A percentile compares a stretch with the other conserved stretches of the same genome.
Conservation (phyloP, 352 stramenopile species). For the Globisporangium recalcitrans region DNA sequence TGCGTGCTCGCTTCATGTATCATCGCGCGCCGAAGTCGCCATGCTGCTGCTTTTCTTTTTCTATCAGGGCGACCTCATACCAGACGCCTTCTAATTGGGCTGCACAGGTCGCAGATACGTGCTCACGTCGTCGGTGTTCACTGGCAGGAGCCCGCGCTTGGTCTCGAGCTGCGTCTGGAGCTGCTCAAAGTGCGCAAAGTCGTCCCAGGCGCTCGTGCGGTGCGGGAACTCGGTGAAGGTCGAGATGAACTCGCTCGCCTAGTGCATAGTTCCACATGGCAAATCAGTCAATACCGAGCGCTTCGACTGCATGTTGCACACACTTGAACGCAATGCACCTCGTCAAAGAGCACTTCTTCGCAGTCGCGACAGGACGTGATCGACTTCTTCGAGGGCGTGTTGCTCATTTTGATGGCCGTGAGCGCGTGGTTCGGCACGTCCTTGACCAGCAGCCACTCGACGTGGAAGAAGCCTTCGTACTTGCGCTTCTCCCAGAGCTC, state of each 20-base stretch:
- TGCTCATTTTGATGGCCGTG: slow-evolving; percentile 72
- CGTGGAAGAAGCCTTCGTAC: slow-evolving; percentile 74
- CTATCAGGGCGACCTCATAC: background rate
- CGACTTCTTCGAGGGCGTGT: slow-evolving; percentile 73
- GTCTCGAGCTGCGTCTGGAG: slow-evolving; percentile 45
- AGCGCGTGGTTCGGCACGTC: slow-evolving; percentile 81
- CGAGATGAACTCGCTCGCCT: slow-evolving; percentile 67
- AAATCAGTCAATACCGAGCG: background rate
- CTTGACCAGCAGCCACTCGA: slow-evolving; percentile 83
- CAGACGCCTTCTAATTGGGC: background rate
- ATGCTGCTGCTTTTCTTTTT: too few species aligned
- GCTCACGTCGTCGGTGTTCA: background rate
- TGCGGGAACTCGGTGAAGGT: slow-evolving; percentile 51
- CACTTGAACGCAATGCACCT: slow-evolving; percentile 28
- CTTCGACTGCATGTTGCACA: background rate
- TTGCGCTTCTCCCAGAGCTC: slow-evolving; percentile 79
- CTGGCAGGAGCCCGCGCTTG: slow-evolving; percentile 36
- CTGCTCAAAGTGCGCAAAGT: slow-evolving; percentile 63
- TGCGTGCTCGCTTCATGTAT: background rate
- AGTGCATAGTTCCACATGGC: background rate
- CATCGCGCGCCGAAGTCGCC: background rate
- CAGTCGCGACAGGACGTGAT: slow-evolving; percentile 75
- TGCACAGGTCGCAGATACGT: slow-evolving; percentile 6
- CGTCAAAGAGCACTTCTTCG: slow-evolving; percentile 71
- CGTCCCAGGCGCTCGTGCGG: slow-evolving; percentile 67